phyloP scores from a whole-genome alignment of 108 stramenopile species.

The Aurantiochytrium sp. region DNA sequence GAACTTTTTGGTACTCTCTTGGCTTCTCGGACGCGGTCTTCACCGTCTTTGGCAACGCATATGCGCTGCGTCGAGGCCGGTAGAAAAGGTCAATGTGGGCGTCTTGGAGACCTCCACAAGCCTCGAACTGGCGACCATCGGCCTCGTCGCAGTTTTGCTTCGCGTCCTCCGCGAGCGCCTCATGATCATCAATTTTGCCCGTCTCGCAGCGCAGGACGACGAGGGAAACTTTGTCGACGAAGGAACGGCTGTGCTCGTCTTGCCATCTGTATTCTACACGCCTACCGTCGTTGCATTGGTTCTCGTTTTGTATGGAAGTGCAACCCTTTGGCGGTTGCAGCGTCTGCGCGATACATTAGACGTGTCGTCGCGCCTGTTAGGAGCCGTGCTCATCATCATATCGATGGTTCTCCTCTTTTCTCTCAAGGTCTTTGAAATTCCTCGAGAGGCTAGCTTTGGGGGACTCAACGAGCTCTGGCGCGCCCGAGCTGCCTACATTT shows the following conservation, averaged over 20 bases:
- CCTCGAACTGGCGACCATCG: too few species aligned
- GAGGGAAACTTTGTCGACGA: conserved; percentile 4
- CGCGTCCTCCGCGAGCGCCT: neutral
- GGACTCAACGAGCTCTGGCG: neutral
- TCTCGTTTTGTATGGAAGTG: neutral
- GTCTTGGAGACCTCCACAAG: too few species aligned
- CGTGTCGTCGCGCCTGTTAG: too few species aligned
- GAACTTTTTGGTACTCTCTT: neutral
- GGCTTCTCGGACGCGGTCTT: neutral
- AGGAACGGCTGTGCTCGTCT: neutral
- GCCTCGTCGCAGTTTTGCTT: neutral
- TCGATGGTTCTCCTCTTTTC: neutral
- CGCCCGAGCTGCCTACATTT: neutral
- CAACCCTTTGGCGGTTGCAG: neutral
- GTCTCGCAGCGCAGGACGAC: neutral
- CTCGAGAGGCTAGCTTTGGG: neutral
- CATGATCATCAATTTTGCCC: neutral
- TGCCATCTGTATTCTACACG: neutral
- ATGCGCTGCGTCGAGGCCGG: neutral
- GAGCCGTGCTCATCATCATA: neutral
- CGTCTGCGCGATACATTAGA: too few species aligned
- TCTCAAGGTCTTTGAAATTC: neutral
- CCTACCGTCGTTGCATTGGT: neutral
- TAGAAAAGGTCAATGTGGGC: neutral
- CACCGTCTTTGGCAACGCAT: neutral